Percentiles rank a stretch among this genome's conserved stretches.
Evolutionary conservation across 345 rosid genomes (phyloP).

Genomic region (Cochlearia excelsa): DNA sequence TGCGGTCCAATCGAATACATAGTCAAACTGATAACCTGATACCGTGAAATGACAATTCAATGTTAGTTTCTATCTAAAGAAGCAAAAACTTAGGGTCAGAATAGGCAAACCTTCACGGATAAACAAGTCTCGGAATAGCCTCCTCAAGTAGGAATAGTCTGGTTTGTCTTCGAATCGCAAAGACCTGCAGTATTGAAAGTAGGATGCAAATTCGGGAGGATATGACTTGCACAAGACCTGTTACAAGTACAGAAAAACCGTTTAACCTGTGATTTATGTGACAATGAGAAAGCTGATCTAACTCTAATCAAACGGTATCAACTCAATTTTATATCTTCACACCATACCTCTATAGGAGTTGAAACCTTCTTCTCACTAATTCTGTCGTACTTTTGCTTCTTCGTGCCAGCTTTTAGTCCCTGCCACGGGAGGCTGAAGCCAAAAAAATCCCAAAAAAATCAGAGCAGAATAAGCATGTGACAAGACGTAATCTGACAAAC

Average conservation of each 20-base stretch:
- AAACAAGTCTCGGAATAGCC: slow-evolving; percentile 75
- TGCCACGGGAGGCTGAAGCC: slow-evolving; percentile 85
- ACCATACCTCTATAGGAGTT: slow-evolving; percentile 83
- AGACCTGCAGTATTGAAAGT: slow-evolving; percentile 84
- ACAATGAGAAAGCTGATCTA: slow-evolving; percentile 3
- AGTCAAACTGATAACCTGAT: slow-evolving; percentile 79
- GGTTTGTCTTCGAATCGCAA: slow-evolving; percentile 77
- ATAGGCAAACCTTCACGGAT: slow-evolving; percentile 61
- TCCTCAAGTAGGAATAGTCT: slow-evolving; percentile 81
- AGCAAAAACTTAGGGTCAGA: background rate
- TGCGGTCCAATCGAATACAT: slow-evolving; percentile 84
- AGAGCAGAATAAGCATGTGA: slow-evolving; percentile 17
- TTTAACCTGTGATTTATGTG: slow-evolving; percentile 19
- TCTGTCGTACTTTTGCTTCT: slow-evolving; percentile 85
- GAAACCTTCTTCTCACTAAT: slow-evolving; percentile 86
- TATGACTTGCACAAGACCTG: slow-evolving; percentile 75
- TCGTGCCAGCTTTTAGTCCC: slow-evolving; percentile 85
- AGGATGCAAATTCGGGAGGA: slow-evolving; percentile 76
- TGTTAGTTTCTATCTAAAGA: slow-evolving; percentile 2
- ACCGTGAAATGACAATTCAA: slow-evolving; percentile 2
- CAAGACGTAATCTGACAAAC: slow-evolving; percentile 6
- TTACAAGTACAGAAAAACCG: background rate
- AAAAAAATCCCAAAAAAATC: slow-evolving; percentile 22
- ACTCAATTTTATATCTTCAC: slow-evolving; percentile 5
- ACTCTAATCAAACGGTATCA: slow-evolving; percentile 10